A percentile compares a stretch with the other conserved stretches of the same genome.
These are phyloP conservation scores for Salix dunnii DNA, from an alignment of 345 rosid species.

Conservation along the genomic window DNA sequence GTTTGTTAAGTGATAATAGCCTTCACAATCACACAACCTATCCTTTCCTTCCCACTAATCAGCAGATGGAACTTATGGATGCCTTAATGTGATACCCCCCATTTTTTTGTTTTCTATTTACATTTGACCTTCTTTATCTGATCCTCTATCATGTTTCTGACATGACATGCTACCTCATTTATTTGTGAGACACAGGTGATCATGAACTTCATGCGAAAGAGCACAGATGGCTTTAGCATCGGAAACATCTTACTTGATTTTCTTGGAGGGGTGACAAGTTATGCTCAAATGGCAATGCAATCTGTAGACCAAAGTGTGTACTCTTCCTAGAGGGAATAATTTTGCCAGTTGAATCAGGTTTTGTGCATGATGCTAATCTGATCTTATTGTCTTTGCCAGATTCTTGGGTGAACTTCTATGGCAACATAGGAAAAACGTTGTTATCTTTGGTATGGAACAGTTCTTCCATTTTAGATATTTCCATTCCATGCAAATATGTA, in stretches of 20 bases:
- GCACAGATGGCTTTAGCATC: conserved; percentile 90
- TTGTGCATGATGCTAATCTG: neutral
- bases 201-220: conserved; percentile 78
- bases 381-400: conserved; percentile 35
- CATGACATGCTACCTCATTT: neutral
- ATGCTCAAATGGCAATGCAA: conserved; percentile 65
- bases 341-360: neutral
- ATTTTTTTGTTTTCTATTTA: neutral
- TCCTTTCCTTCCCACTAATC: neutral
- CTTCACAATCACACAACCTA: neutral
- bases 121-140: neutral
- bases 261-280: conserved; percentile 65
- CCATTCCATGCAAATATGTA: neutral
- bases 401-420: conserved; percentile 96
- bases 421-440: conserved; percentile 85
- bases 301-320: conserved; percentile 78
- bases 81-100: neutral
- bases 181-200: conserved; percentile 44
- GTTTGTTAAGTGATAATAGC: too few species aligned
- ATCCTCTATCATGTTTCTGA: neutral
- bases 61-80: neutral
- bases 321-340: neutral
- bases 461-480: neutral
- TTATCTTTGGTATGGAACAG: conserved; percentile 34
- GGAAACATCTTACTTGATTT: conserved; percentile 89